Conservation (phyloP, 2,329 filamentous ascomycete species). For the Neophaeococcomyces aloes region DNA sequence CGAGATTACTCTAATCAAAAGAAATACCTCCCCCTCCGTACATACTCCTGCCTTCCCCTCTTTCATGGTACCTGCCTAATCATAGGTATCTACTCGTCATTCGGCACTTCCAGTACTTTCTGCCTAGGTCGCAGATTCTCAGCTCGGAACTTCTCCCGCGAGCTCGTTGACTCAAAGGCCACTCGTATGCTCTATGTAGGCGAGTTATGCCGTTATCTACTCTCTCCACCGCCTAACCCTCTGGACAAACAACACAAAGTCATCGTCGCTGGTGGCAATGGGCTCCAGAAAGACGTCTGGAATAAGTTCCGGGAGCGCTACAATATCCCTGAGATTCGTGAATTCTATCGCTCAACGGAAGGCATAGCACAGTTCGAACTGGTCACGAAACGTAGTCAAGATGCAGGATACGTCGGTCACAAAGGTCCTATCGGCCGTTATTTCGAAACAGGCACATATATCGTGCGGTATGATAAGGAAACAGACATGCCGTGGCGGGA, state of each 20-base stretch:
- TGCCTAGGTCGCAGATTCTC: constrained; percentile 31
- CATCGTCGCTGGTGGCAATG: constrained; percentile 38
- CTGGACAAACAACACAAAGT: constrained; percentile 37
- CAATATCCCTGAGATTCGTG: constrained; percentile 44
- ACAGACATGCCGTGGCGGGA: constrained; percentile 57
- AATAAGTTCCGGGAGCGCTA: constrained; percentile 32
- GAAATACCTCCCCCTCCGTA: constrained; percentile 30
- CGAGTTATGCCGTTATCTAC: constrained; percentile 39
- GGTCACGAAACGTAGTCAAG: constrained; percentile 36
- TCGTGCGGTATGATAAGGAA: constrained; percentile 59
- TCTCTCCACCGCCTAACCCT: constrained; percentile 31
- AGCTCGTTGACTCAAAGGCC: constrained; percentile 28
- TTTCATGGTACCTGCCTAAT: constrained; percentile 43
- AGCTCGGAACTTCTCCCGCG: constrained; percentile 17
- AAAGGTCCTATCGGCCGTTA: constrained; percentile 35
- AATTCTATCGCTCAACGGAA: constrained; percentile 72
- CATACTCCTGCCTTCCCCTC: constrained; percentile 38
- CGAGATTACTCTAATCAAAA: constrained; percentile 22
- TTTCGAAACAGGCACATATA: constrained; percentile 42
- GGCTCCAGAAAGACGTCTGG: constrained; percentile 40
- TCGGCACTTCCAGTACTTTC: constrained; percentile 33
- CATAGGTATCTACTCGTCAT: constrained; percentile 31
- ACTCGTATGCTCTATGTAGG: constrained; percentile 50
- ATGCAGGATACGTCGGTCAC: constrained; percentile 40
- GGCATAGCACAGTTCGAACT: constrained; percentile 56